Conservation (phyloP, 768 basidiomycete genomes). For the Lyophyllum decastes region DNA sequence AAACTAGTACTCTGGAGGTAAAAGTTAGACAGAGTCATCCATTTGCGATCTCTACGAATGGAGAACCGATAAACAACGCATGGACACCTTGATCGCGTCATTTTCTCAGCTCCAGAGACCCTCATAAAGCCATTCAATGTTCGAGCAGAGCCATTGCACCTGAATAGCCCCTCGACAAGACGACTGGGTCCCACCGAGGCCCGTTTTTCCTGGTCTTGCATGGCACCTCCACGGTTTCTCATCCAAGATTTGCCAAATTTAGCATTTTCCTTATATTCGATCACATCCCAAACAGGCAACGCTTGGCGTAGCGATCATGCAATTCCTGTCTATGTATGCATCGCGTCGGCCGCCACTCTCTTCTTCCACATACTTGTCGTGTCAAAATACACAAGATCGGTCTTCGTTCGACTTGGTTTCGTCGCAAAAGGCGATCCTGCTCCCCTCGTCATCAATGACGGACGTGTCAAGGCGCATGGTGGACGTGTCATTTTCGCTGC, state of each 20-base stretch:
- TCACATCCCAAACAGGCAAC: not conserved
- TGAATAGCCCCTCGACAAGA: not conserved
- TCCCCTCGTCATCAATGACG: not conserved
- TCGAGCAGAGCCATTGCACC: not conserved
- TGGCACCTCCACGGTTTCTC: not conserved
- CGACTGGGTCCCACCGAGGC: not conserved
- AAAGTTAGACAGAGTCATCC: too few relatives aligned
- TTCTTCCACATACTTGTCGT: conserved; percentile 4
- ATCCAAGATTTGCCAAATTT: not conserved
- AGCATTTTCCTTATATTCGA: not conserved
- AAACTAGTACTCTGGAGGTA: too few relatives aligned
- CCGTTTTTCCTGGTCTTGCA: not conserved
- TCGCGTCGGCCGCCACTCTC: conserved; percentile 7
- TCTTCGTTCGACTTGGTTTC: conserved; percentile 3
- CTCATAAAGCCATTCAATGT: not conserved
- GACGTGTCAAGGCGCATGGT: conserved; percentile 14
- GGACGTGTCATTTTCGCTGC: conserved; percentile 11
- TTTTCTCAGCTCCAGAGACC: not conserved
- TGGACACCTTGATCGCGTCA: not conserved
- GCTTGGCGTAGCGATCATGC: conserved; percentile 10
- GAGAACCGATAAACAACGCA: not conserved
- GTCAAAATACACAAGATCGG: conserved; percentile 3
- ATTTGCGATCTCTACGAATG: not conserved
- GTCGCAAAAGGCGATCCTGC: not conserved
- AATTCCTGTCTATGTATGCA: conserved; percentile 11